These are phyloP conservation scores for Gossypium aridum DNA, from an alignment of 441 rosid genomes.

Conservation along the genomic window DNA sequence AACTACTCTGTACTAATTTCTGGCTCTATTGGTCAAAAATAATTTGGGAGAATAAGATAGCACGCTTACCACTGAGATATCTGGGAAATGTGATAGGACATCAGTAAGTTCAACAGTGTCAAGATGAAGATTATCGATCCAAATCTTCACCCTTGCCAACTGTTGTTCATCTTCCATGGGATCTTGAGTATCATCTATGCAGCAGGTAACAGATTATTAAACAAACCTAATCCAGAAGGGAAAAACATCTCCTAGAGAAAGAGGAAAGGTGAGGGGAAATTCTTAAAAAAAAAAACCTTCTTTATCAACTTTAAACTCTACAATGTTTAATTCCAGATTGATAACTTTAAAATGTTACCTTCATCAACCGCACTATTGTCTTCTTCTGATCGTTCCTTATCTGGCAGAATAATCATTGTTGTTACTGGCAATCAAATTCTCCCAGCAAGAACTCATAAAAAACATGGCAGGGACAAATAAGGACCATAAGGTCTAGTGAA, in stretches of 20 bases:
- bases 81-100: conserved; percentile 71
- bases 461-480: conserved; percentile 1
- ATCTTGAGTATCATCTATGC: conserved; percentile 77
- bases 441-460: neutral
- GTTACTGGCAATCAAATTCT: conserved; percentile 7
- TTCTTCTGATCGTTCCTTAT: conserved; percentile 42
- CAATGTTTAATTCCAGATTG: neutral
- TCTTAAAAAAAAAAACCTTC: neutral
- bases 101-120: conserved; percentile 59
- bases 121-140: conserved; percentile 54
- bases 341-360: conserved; percentile 33
- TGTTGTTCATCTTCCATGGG: conserved; percentile 77
- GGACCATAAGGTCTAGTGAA: neutral
- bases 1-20: neutral
- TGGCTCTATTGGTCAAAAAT: neutral
- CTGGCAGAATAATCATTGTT: conserved; percentile 34
- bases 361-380: conserved; percentile 49
- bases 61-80: conserved; percentile 58
- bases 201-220: conserved; percentile 10
- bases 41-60: neutral
- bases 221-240: neutral
- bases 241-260: neutral
- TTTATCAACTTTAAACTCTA: neutral
- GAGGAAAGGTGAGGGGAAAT: neutral
- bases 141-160: conserved; percentile 67